Evolutionary conservation across 257 asterid genomes (phyloP).

Genomic region (Nemophila menziesii): DNA sequence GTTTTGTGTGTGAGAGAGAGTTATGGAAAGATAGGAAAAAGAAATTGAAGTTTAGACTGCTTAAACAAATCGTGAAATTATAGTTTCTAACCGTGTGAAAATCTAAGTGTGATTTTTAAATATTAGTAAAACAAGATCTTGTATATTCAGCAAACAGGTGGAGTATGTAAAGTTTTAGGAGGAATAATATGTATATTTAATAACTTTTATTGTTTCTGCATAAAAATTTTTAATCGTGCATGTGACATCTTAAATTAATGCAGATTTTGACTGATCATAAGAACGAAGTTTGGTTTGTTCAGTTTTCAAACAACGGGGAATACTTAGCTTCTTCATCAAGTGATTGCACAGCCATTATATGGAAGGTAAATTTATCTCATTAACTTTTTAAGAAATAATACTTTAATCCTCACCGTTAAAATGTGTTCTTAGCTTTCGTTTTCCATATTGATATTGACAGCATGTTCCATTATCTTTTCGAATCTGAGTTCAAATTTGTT

Average conservation of each 20-base stretch:
- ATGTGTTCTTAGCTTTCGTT: no score
- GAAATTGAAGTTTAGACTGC: no score
- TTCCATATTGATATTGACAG: no score
- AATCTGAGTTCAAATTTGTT: constrained; percentile 8
- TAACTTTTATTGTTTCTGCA: constrained; percentile 6
- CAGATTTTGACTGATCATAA: constrained; percentile 64
- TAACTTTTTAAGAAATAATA: background rate
- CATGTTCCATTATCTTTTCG: background rate
- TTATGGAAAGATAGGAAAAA: background rate
- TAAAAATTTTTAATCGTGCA: constrained; percentile 19
- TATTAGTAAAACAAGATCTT: no score
- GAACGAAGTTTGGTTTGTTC: constrained; percentile 93
- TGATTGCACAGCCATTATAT: constrained; percentile 77
- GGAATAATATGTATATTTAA: background rate
- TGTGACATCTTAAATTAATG: constrained; percentile 14
- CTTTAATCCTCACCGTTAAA: background rate
- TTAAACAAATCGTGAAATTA: no score
- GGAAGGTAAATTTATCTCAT: constrained; percentile 49
- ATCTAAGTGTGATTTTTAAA: no score
- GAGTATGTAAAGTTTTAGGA: constrained; percentile 1
- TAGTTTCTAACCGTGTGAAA: no score
- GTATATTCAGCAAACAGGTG: no score
- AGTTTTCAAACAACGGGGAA: constrained; percentile 70
- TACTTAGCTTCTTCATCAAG: constrained; percentile 79
- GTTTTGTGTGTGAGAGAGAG: background rate